Percentiles rank a stretch among this genome's conserved stretches.
Evolutionary conservation across 805 yeast genomes (phyloP).

Genomic region (Yarrowia sp.): DNA sequence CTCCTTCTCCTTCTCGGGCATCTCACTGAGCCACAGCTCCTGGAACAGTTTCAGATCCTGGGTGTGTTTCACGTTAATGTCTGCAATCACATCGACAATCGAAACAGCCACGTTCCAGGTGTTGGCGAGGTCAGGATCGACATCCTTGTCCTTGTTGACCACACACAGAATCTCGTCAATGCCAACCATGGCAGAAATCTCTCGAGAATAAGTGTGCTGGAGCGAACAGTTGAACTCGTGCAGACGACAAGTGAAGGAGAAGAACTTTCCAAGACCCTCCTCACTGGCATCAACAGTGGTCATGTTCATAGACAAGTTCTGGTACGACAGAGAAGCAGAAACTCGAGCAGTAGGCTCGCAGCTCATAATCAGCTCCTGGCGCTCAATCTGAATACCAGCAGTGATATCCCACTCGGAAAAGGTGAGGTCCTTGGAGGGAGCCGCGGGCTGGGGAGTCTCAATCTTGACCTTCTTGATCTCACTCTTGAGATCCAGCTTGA

Average conservation of each 20-base stretch:
- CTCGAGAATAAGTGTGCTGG: slow-evolving; percentile 91
- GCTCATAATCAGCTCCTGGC: slow-evolving; percentile 77
- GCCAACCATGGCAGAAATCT: slow-evolving; percentile 59
- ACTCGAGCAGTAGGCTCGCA: slow-evolving; percentile 96
- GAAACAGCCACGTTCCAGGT: slow-evolving; percentile 53
- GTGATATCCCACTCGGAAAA: slow-evolving; percentile 63
- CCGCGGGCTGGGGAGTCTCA: slow-evolving; percentile 12
- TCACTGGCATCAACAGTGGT: slow-evolving; percentile 55
- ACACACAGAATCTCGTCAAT: slow-evolving; percentile 51
- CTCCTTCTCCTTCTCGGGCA: slow-evolving; percentile 15
- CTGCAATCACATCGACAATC: slow-evolving; percentile 63
- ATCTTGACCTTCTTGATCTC: slow-evolving; percentile 22
- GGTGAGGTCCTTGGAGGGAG: slow-evolving; percentile 40
- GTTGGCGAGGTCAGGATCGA: slow-evolving; percentile 41
- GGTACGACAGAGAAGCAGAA: slow-evolving; percentile 79
- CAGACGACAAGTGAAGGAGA: slow-evolving; percentile 58
- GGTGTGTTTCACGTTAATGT: slow-evolving; percentile 78
- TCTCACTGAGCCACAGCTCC: slow-evolving; percentile 76
- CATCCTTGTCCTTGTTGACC: slow-evolving; percentile 32
- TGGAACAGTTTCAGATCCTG: slow-evolving; percentile 84
- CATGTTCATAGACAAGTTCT: slow-evolving; percentile 66
- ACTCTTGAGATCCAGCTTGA: slow-evolving; percentile 9
- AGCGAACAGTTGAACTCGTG: slow-evolving; percentile 70
- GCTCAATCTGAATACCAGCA: slow-evolving; percentile 67
- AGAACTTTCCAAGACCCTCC: slow-evolving; percentile 48